Conservation (phyloP, 139 green algal species). For the Chlorella ohadii region DNA sequence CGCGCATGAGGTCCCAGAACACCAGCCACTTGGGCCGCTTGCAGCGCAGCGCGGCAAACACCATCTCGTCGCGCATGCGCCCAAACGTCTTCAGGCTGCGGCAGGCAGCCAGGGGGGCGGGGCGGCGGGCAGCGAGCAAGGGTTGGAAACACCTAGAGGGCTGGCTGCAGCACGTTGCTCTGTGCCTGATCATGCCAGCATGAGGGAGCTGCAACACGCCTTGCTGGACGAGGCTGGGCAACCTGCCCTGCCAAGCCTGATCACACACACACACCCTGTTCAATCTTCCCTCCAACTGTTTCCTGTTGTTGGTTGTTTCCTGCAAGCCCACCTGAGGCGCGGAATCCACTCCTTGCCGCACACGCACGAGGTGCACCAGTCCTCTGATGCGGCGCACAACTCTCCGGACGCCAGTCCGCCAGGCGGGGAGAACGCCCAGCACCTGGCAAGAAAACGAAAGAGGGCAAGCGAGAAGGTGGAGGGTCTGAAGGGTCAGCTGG, state of each 20-base stretch:
- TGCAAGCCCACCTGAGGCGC: constrained; percentile 52
- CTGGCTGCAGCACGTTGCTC: too few relatives aligned
- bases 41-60: constrained; percentile 50
- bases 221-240: too few relatives aligned
- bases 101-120: too few relatives aligned
- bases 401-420: constrained; percentile 44
- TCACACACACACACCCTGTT: too few relatives aligned
- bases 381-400: constrained; percentile 25
- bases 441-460: constrained; percentile 30
- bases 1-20: constrained; percentile 36
- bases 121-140: too few relatives aligned
- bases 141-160: too few relatives aligned
- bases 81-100: constrained; percentile 49
- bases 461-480: neutral
- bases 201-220: too few relatives aligned
- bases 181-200: too few relatives aligned
- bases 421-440: constrained; percentile 71
- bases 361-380: constrained; percentile 59
- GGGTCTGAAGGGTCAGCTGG: neutral
- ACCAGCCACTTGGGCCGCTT: constrained; percentile 56
- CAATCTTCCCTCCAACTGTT: too few relatives aligned
- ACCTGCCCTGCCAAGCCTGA: too few relatives aligned
- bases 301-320: too few relatives aligned
- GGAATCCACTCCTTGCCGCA: constrained; percentile 72
- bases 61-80: constrained; percentile 62